A percentile compares a stretch with the other conserved stretches of the same genome.
phyloP scores from a whole-genome alignment of 2,329 filamentous ascomycete genomes.

The Hypoxylon sp. region DNA sequence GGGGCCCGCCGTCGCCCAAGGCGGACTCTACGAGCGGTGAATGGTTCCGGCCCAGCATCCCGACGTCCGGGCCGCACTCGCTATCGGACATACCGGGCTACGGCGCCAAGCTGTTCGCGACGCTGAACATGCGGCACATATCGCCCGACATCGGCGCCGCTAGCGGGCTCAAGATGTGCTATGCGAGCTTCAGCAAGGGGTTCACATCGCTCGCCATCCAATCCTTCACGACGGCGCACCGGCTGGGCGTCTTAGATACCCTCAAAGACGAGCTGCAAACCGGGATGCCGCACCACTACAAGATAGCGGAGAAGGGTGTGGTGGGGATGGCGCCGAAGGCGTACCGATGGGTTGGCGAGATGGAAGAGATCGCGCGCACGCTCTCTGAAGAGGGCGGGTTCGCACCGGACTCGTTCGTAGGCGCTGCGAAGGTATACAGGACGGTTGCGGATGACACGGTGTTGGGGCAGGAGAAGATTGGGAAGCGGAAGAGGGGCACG shows the following conservation, averaged over 20 bases:
- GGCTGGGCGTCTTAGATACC: conserved; percentile 73
- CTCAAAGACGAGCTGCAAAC: conserved; percentile 69
- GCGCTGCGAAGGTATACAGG: conserved; percentile 73
- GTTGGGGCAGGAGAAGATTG: conserved; percentile 71
- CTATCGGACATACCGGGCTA: conserved; percentile 59
- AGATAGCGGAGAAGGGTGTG: conserved; percentile 66
- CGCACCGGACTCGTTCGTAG: conserved; percentile 67
- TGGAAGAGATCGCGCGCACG: conserved; percentile 80
- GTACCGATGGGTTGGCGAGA: conserved; percentile 83
- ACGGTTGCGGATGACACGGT: conserved; percentile 73
- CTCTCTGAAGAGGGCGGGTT: conserved; percentile 77
- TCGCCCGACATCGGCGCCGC: conserved; percentile 67
- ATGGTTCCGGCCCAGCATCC: conserved; percentile 62
- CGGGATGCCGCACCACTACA: conserved; percentile 64
- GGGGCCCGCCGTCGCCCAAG: conserved; percentile 63
- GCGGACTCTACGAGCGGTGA: conserved; percentile 39
- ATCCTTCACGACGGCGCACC: conserved; percentile 77
- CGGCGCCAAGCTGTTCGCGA: conserved; percentile 59
- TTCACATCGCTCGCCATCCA: conserved; percentile 79
- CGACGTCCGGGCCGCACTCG: conserved; percentile 64
- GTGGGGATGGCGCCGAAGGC: conserved; percentile 79
- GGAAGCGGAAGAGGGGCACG: conserved; percentile 68
- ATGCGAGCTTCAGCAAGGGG: conserved; percentile 73
- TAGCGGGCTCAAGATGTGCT: conserved; percentile 76
- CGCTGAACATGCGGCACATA: conserved; percentile 67